These are phyloP conservation scores for Saturnispora galanensis DNA, from an alignment of 805 yeast genomes.

Conservation along the genomic window DNA sequence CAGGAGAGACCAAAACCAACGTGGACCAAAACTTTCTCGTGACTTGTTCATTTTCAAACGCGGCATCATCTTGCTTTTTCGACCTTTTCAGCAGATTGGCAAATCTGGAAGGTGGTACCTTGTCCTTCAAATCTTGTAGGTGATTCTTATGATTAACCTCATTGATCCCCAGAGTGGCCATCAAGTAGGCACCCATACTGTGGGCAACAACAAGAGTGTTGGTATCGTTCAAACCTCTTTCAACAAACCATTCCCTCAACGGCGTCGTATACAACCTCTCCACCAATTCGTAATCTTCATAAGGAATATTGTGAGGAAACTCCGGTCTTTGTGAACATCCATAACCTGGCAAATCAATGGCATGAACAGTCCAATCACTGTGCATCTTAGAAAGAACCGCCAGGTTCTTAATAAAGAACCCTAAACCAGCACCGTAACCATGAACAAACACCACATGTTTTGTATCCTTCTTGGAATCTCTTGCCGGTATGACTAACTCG, in stretches of 20 bases:
- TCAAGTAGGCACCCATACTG: constrained; percentile 85
- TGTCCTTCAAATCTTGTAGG: constrained; percentile 9
- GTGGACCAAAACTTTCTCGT: constrained; percentile 25
- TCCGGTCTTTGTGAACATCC: constrained; percentile 81
- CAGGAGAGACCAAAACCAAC: constrained; percentile 80
- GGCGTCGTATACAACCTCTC: constrained; percentile 61
- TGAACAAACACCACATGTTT: constrained; percentile 67
- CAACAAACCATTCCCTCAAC: constrained; percentile 50
- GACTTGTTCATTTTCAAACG: constrained; percentile 3
- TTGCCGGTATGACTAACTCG: constrained; percentile 50
- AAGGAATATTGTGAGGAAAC: constrained; percentile 35
- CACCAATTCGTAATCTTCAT: constrained; percentile 35
- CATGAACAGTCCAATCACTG: constrained; percentile 64
- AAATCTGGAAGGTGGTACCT: constrained; percentile 3
- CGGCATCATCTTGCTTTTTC: background rate
- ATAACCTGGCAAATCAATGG: constrained; percentile 82
- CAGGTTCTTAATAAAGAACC: constrained; percentile 68
- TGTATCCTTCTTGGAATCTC: constrained; percentile 16
- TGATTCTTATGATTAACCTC: constrained; percentile 10
- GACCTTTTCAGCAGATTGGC: background rate
- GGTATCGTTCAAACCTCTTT: constrained; percentile 28
- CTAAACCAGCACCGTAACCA: constrained; percentile 90
- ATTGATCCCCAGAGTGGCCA: constrained; percentile 40
- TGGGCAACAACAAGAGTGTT: constrained; percentile 66
- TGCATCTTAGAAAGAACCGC: constrained; percentile 25